phyloP scores from a whole-genome alignment of 495 filamentous ascomycete genomes.

The Chaetomium fimeti region DNA sequence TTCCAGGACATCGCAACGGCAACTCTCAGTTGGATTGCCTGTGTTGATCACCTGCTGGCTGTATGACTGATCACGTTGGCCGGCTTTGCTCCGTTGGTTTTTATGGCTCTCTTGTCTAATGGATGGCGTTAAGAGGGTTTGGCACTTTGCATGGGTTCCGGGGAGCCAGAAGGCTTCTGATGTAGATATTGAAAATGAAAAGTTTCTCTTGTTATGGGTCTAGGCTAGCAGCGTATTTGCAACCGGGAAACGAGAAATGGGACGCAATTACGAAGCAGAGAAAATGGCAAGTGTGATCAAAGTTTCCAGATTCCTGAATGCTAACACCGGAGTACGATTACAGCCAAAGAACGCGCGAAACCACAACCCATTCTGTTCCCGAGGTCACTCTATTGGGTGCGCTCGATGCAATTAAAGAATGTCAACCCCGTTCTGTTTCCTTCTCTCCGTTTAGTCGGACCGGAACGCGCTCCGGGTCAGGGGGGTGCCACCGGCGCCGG shows the following conservation, averaged over 20 bases:
- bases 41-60: constrained; percentile 9
- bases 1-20: background rate
- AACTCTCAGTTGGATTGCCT: constrained; percentile 5
- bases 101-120: constrained; percentile 25
- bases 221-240: background rate
- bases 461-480: constrained; percentile 25
- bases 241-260: no score
- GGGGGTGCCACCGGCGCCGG: constrained; percentile 20
- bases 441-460: constrained; percentile 17
- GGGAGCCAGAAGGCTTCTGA: constrained; percentile 13
- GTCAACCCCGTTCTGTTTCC: constrained; percentile 1
- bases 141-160: constrained; percentile 22
- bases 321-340: constrained; percentile 27
- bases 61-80: background rate
- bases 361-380: constrained; percentile 18
- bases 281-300: background rate
- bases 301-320: constrained; percentile 23
- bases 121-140: constrained; percentile 27
- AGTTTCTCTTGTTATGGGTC: constrained; percentile 2
- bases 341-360: constrained; percentile 21
- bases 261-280: background rate
- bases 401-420: constrained; percentile 18
- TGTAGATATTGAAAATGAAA: constrained; percentile 19
- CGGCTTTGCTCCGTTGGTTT: constrained; percentile 16
- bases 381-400: constrained; percentile 21